Percentiles rank a stretch among this genome's conserved stretches.
Conservation (phyloP, 305 asterid genomes). For the Fraxinus platypoda region DNA sequence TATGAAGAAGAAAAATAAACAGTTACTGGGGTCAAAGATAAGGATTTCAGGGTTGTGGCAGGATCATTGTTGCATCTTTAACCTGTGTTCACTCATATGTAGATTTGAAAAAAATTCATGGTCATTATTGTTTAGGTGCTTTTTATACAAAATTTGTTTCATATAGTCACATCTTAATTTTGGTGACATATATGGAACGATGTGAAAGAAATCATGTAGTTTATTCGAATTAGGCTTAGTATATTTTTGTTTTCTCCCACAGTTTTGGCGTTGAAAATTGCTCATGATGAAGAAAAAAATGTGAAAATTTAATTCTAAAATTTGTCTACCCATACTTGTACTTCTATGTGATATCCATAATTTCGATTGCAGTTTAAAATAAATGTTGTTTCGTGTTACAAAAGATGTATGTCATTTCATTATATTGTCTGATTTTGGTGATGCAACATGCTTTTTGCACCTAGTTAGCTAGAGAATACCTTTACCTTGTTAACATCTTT, state of each 20-base stretch:
- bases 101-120: not conserved
- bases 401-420: not conserved
- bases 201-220: not conserved
- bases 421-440: not conserved
- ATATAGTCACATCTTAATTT: not conserved
- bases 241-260: not conserved
- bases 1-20: not conserved
- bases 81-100: not conserved
- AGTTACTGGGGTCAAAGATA: not conserved
- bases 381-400: not conserved
- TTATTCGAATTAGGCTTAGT: not conserved
- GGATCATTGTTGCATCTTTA: not conserved
- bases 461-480: constrained; percentile 14
- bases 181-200: not conserved
- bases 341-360: not conserved
- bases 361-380: not conserved
- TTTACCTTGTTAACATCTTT: constrained; percentile 9
- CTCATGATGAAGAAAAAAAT: not conserved
- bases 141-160: not conserved
- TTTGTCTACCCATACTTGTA: not conserved
- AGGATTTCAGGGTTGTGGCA: not conserved
- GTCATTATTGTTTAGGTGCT: not conserved
- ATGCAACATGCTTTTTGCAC: constrained; percentile 14
- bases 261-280: not conserved
- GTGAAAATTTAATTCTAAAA: not conserved